phyloP scores from a whole-genome alignment of 2,329 filamentous ascomycete genomes.

The Knufia petricola region DNA sequence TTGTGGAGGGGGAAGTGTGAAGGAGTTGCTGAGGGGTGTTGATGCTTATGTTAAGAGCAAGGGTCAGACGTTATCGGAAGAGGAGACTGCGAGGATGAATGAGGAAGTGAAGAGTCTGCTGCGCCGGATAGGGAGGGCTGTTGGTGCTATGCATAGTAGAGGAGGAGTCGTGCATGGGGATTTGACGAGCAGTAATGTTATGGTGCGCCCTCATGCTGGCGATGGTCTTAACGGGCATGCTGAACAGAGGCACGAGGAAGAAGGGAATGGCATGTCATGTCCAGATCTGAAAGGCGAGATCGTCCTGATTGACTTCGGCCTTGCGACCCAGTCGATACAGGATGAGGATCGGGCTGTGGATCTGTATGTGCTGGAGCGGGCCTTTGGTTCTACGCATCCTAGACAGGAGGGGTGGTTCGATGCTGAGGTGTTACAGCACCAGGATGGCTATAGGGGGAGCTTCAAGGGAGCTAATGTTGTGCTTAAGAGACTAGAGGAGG shows the following conservation, averaged over 20 bases:
- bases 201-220: slow-evolving; percentile 49
- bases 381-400: slow-evolving; percentile 91
- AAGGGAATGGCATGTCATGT: slow-evolving; percentile 14
- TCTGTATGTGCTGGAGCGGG: slow-evolving; percentile 87
- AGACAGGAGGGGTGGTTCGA: slow-evolving; percentile 67
- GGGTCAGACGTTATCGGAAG: slow-evolving; percentile 20
- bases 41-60: slow-evolving; percentile 41
- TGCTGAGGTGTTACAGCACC: slow-evolving; percentile 49
- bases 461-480: slow-evolving; percentile 68
- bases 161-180: slow-evolving; percentile 91
- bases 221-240: slow-evolving; percentile 13
- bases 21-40: slow-evolving; percentile 60
- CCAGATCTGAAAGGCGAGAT: slow-evolving; percentile 57
- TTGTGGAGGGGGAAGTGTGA: slow-evolving; percentile 67
- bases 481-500: slow-evolving; percentile 77
- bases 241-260: slow-evolving; percentile 1
- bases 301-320: slow-evolving; percentile 87
- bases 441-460: slow-evolving; percentile 56
- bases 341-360: slow-evolving; percentile 95
- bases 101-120: slow-evolving; percentile 53
- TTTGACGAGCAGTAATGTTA: slow-evolving; percentile 94
- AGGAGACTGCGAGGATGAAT: slow-evolving; percentile 32
- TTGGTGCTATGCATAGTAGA: slow-evolving; percentile 69
- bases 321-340: slow-evolving; percentile 68
- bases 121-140: slow-evolving; percentile 57